Evolutionary conservation across 768 basidiomycete species (phyloP), one percentile per base, ranked within the genome.

Genomic region (button mushroom (Agaricus bisporus)): DNA sequence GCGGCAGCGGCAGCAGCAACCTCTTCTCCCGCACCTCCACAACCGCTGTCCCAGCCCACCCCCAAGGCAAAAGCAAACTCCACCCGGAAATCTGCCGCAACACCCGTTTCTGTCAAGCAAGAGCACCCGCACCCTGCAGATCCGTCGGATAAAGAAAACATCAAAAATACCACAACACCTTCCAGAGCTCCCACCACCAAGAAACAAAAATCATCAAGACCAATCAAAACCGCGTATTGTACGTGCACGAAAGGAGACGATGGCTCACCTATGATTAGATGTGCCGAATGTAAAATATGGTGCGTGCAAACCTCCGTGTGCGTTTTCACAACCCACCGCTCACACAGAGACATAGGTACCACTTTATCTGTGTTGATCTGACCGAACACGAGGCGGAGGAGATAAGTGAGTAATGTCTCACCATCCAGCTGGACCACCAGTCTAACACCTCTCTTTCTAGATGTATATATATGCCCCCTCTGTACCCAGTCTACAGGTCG

Each of bases 201-300:
- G 49, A 60, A 59, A 56, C 37, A 41, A 12, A 64, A 56, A 47
- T 51, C 17, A 47, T 51, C 17, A 3, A 59, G 60, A 43, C 48
- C 44, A 20, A 49, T 62, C 32, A 68, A 66, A 46, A 56, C 66
- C 12, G 61, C 70, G 6, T 73, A 78, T 59, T 92, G 90, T 70
- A 68, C 77, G 0, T 93, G 91, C 66, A 73, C 76, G 20, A 77
- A 77, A 46, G 78, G 77, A 37, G 85, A 91, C 65, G 85, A 90
- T 70, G 89, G 86, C 29, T 77, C 85, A 5, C 88, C 89, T 11
- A 91, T 91, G 89, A 83, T 92, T 46, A 71, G 70, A 35, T 93
- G 91, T 63, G 75, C 80, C 22, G 72, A 77, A 48, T 93, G 91
- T 65, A 74, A 70, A 22, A 83, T 83, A 58, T 91, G 90, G 91